Conservation (phyloP, 345 rosid species). For the Eutrema heterophyllum region DNA sequence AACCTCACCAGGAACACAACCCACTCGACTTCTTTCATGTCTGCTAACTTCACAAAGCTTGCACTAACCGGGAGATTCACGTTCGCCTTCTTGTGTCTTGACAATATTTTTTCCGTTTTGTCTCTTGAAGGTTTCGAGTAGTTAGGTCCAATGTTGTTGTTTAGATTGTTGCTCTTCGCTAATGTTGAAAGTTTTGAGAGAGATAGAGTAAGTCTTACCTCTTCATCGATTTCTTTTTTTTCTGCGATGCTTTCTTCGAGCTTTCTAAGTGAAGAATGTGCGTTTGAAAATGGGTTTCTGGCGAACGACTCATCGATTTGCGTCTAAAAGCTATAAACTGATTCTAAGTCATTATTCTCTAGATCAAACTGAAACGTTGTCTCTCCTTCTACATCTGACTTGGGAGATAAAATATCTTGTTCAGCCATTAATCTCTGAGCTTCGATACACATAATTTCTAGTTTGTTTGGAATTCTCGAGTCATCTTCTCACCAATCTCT, state of each 20-base stretch:
- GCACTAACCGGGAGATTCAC: constrained; percentile 39
- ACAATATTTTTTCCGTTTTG: constrained; percentile 13
- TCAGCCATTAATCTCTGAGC: constrained; percentile 38
- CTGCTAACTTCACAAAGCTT: constrained; percentile 49
- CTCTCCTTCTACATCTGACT: constrained; percentile 29
- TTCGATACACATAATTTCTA: constrained; percentile 50
- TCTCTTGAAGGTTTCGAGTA: constrained; percentile 7
- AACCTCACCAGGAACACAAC: constrained; percentile 44
- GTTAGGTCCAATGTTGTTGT: constrained; percentile 4
- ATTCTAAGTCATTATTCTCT: constrained; percentile 33
- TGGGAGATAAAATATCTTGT: constrained; percentile 29
- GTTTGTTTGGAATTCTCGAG: constrained; percentile 42
- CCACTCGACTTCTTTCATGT: constrained; percentile 51
- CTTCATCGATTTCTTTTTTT: constrained; percentile 26
- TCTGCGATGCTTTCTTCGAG: constrained; percentile 33
- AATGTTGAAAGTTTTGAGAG: constrained; percentile 8
- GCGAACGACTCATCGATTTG: background rate
- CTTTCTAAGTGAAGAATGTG: constrained; percentile 35
- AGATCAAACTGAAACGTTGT: constrained; percentile 41
- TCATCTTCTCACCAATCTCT: constrained; percentile 68
- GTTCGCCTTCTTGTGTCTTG: constrained; percentile 39
- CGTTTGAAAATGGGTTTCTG: constrained; percentile 29
- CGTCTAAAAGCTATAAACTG: constrained; percentile 2
- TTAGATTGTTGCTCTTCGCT: background rate
- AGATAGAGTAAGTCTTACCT: background rate